phyloP scores from a whole-genome alignment of 2,329 filamentous ascomycete genomes.

The Nemania abortiva region DNA sequence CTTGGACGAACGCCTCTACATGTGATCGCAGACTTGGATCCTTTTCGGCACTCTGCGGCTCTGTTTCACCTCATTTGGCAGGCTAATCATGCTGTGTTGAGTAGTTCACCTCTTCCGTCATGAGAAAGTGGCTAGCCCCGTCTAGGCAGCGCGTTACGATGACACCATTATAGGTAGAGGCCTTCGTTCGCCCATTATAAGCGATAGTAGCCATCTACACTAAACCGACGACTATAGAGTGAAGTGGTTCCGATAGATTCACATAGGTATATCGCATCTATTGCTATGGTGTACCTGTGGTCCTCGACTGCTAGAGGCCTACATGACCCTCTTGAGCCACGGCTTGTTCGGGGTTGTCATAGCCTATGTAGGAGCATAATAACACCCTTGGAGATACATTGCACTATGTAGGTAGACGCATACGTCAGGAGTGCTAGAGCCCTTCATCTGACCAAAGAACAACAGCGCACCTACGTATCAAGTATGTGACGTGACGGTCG shows the following conservation, averaged over 20 bases:
- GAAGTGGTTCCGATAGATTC: background rate
- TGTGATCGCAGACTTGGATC: conserved; percentile 25
- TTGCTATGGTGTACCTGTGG: too few species aligned
- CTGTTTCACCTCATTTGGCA: conserved; percentile 32
- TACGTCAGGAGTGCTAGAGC: background rate
- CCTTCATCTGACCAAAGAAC: conserved; percentile 26
- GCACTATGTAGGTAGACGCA: background rate
- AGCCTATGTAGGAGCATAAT: background rate
- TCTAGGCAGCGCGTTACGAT: background rate
- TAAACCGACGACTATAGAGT: background rate
- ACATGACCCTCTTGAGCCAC: background rate
- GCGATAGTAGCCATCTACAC: background rate
- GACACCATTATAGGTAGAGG: background rate
- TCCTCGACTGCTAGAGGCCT: background rate
- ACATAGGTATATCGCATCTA: background rate
- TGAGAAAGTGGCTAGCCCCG: conserved; percentile 18
- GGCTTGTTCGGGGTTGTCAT: background rate
- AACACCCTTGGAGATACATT: background rate
- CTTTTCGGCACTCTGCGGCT: conserved; percentile 35
- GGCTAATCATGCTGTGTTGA: conserved; percentile 4
- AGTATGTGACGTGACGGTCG: conserved; percentile 35
- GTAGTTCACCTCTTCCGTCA: conserved; percentile 3
- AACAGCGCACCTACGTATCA: conserved; percentile 32
- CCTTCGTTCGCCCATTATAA: background rate
- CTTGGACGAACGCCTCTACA: conserved; percentile 33